Percentiles rank a stretch among this genome's conserved stretches.
phyloP scores from a whole-genome alignment of 305 asterid species.

The Solanum hybrid region DNA sequence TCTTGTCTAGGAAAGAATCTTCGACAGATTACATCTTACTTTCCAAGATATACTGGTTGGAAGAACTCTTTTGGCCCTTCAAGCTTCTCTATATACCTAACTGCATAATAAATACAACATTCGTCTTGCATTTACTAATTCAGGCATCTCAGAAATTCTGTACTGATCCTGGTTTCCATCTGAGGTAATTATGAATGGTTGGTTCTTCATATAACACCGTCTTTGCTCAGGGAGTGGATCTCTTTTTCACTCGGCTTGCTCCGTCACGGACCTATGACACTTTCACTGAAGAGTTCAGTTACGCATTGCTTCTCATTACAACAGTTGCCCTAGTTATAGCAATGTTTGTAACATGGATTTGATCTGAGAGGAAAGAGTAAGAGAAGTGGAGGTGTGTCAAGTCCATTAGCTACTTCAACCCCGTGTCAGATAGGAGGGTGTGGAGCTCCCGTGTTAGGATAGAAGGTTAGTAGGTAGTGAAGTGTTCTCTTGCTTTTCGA shows the following conservation, averaged over 20 bases:
- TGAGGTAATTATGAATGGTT: neutral
- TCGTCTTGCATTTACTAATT: neutral
- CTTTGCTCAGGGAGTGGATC: constrained; percentile 78
- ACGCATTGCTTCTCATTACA: constrained; percentile 66
- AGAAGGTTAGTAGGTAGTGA: neutral
- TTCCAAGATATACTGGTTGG: neutral
- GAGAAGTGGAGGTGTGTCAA: constrained; percentile 73
- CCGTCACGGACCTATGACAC: constrained; percentile 83
- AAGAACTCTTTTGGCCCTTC: neutral
- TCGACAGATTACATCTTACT: neutral
- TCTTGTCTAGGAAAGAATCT: neutral
- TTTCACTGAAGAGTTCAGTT: constrained; percentile 84
- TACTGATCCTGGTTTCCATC: neutral
- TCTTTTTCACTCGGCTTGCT: constrained; percentile 79
- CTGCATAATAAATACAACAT: neutral
- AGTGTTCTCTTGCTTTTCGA: neutral
- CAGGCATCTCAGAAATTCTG: neutral
- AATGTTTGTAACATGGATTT: constrained; percentile 75
- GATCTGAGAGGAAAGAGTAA: constrained; percentile 86
- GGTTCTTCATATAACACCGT: constrained; percentile 18
- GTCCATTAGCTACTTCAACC: neutral
- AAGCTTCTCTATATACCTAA: neutral
- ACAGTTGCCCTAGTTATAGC: constrained; percentile 64
- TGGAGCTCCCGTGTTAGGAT: neutral
- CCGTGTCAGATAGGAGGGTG: neutral